Percentiles rank a stretch among this genome's conserved stretches.
Conservation (phyloP, 768 basidiomycete species). For the Suillus subalutaceus region DNA sequence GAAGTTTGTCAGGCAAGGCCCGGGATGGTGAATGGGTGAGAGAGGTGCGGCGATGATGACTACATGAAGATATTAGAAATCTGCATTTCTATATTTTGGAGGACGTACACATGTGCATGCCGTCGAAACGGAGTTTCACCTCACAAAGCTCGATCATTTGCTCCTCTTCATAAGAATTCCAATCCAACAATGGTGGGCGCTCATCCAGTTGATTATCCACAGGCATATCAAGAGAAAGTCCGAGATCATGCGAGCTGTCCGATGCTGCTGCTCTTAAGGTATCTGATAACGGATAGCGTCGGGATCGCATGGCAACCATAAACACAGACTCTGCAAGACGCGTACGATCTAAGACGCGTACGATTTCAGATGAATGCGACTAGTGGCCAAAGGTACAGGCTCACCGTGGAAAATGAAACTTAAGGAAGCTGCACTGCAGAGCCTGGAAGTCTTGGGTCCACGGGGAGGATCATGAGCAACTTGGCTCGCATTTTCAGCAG, state of each 20-base stretch:
- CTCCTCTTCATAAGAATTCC: conserved; percentile 66
- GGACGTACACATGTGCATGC: conserved; percentile 44
- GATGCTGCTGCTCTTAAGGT: conserved; percentile 25
- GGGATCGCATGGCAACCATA: conserved; percentile 65
- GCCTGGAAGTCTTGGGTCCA: conserved; percentile 41
- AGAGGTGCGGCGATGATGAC: conserved; percentile 48
- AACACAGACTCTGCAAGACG: conserved; percentile 52
- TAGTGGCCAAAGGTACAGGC: neutral
- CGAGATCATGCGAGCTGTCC: conserved; percentile 48
- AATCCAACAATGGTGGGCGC: conserved; percentile 31
- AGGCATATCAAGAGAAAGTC: conserved; percentile 29
- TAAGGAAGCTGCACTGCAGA: conserved; percentile 63
- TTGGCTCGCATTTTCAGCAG: conserved; percentile 37
- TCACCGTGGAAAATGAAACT: conserved; percentile 63
- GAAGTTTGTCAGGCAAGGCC: conserved; percentile 44
- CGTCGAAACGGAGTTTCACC: conserved; percentile 54
- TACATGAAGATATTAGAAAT: conserved; percentile 22
- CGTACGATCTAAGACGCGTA: conserved; percentile 4
- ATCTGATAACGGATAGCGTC: conserved; percentile 45
- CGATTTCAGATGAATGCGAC: conserved; percentile 6
- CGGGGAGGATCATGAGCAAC: conserved; percentile 32
- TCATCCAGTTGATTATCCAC: conserved; percentile 25
- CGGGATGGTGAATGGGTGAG: conserved; percentile 44
- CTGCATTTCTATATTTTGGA: neutral
- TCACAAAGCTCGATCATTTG: conserved; percentile 62